These are phyloP conservation scores for Pythium diclinum DNA, from an alignment of 352 stramenopile genomes.

Conservation along the genomic window DNA sequence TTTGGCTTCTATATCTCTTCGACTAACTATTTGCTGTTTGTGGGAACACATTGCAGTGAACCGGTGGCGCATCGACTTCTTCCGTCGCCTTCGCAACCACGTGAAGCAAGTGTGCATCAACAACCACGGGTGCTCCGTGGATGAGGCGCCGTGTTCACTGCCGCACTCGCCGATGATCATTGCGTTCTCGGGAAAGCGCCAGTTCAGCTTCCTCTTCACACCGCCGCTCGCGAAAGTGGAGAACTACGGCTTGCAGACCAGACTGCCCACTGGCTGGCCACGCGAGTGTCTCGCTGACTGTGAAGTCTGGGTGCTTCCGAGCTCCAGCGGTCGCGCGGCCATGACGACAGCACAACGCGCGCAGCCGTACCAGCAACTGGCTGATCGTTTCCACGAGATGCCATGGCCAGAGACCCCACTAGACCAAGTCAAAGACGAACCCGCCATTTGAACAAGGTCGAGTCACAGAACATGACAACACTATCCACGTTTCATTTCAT, in stretches of 20 bases:
- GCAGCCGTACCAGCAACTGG: conserved; percentile 67
- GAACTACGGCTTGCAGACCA: conserved; percentile 50
- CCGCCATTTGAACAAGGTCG: not conserved
- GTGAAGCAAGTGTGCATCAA: conserved; percentile 45
- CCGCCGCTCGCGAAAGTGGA: conserved; percentile 65
- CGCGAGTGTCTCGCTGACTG: conserved; percentile 47
- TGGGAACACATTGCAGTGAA: conserved; percentile 11
- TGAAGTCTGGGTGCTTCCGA: conserved; percentile 83
- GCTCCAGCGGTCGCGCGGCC: conserved; percentile 74
- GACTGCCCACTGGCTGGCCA: conserved; percentile 68
- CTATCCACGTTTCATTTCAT: not conserved
- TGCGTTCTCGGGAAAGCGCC: conserved; percentile 84
- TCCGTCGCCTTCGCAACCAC: conserved; percentile 50
- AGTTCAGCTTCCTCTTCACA: conserved; percentile 83
- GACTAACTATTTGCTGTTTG: not conserved
- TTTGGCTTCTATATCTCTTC: too few species aligned
- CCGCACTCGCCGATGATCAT: conserved; percentile 67
- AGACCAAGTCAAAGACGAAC: not conserved
- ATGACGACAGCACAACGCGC: conserved; percentile 76
- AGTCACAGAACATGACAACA: not conserved
- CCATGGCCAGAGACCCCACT: conserved; percentile 32
- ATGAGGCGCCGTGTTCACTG: conserved; percentile 27
- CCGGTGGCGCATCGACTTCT: conserved; percentile 26
- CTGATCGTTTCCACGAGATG: conserved; percentile 52
- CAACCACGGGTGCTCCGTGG: conserved; percentile 23